Conservation (phyloP, 2,329 filamentous ascomycete species). For the Aspergillus quadrilineatus region DNA sequence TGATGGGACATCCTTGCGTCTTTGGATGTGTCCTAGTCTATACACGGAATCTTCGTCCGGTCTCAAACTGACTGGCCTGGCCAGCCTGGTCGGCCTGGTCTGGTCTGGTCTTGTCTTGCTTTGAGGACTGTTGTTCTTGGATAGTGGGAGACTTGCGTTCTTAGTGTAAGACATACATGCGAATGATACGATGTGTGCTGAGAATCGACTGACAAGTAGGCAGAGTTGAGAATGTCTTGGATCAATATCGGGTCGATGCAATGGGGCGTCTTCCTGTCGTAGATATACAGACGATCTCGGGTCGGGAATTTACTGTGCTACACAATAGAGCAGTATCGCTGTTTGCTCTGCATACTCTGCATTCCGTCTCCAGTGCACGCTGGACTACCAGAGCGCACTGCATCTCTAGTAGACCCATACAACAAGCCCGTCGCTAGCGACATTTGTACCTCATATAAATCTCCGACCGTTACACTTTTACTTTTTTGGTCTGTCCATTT, state of each 20-base stretch:
- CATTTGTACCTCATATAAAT: too few relatives aligned
- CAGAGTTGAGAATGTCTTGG: background rate
- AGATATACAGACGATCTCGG: background rate
- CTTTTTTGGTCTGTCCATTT: too few relatives aligned
- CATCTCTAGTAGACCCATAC: too few relatives aligned
- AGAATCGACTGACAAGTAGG: background rate
- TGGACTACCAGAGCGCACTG: too few relatives aligned
- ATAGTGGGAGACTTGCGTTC: too few relatives aligned
- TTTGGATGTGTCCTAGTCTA: background rate
- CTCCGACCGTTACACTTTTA: too few relatives aligned
- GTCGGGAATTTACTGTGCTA: background rate
- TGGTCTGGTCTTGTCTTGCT: background rate
- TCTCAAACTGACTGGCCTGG: background rate
- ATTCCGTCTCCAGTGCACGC: too few relatives aligned
- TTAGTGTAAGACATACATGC: background rate
- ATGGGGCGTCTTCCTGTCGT: background rate
- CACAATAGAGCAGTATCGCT: too few relatives aligned
- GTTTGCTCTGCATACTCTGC: too few relatives aligned
- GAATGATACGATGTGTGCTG: too few relatives aligned
- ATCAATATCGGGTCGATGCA: background rate
- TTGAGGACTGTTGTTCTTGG: too few relatives aligned
- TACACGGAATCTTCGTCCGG: slow-evolving; percentile 1
- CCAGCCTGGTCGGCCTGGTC: background rate
- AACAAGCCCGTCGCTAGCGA: too few relatives aligned
- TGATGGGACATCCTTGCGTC: background rate